phyloP scores from a whole-genome alignment of 257 asterid genomes.

The Plantago elongata region DNA sequence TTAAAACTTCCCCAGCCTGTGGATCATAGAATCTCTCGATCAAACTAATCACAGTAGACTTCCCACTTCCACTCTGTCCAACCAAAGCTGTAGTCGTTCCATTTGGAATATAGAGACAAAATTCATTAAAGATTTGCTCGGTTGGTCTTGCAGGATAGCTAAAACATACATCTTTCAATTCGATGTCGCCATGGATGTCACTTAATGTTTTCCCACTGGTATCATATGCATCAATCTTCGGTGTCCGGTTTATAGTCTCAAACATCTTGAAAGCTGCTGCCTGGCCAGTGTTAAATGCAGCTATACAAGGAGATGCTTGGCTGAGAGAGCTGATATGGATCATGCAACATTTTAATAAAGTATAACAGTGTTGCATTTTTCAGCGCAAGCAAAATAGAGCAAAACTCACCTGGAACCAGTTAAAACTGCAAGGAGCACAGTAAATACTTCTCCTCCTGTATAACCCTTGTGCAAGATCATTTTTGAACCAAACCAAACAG shows the following conservation, averaged over 20 bases:
- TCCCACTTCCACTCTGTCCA: conserved; percentile 65
- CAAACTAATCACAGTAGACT: conserved; percentile 46
- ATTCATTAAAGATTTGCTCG: conserved; percentile 33
- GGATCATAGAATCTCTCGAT: conserved; percentile 60
- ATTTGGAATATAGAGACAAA: conserved; percentile 34
- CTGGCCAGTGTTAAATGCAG: conserved; percentile 41
- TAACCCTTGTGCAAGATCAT: conserved; percentile 39
- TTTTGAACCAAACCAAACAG: conserved; percentile 44
- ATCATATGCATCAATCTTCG: conserved; percentile 45
- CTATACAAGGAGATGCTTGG: conserved; percentile 39
- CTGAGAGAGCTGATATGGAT: conserved; percentile 26
- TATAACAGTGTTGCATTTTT: neutral
- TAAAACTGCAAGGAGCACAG: conserved; percentile 28
- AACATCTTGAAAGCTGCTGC: conserved; percentile 53
- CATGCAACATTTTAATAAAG: neutral
- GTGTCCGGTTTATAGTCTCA: conserved; percentile 43
- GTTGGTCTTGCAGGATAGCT: conserved; percentile 48
- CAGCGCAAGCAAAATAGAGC: neutral
- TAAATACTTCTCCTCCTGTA: conserved; percentile 37
- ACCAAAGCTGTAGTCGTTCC: conserved; percentile 48
- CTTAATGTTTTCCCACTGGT: conserved; percentile 30
- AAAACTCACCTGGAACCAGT: conserved; percentile 36
- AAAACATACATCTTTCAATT: conserved; percentile 34
- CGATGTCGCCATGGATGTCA: conserved; percentile 38
- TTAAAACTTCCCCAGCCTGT: conserved; percentile 34